Conservation (phyloP, 257 asterid genomes). For the Linaria vulgaris region DNA sequence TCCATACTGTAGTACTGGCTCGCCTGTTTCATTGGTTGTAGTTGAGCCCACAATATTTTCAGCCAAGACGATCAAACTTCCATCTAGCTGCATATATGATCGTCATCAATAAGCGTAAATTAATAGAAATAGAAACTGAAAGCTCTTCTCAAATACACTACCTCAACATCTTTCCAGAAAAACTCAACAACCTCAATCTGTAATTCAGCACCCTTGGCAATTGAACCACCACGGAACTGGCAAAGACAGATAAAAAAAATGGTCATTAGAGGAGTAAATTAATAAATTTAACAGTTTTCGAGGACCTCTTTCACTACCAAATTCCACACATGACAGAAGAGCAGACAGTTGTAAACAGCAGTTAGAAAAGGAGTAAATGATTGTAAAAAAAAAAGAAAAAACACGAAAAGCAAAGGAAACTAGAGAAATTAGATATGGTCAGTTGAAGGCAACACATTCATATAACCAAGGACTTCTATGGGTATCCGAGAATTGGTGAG, state of each 20-base stretch:
- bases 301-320: neutral
- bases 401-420: too few relatives aligned
- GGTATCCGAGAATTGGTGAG: slow-evolving; percentile 20
- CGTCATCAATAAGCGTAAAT: slow-evolving; percentile 28
- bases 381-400: neutral
- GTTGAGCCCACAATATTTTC: slow-evolving; percentile 78
- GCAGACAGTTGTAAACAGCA: neutral
- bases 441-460: slow-evolving; percentile 13
- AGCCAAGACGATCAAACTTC: slow-evolving; percentile 78
- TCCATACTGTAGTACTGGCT: slow-evolving; percentile 77
- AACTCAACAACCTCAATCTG: slow-evolving; percentile 92
- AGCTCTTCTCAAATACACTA: slow-evolving; percentile 32
- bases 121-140: slow-evolving; percentile 15
- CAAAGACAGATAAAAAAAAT: slow-evolving; percentile 26
- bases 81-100: slow-evolving; percentile 72
- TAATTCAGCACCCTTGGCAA: slow-evolving; percentile 84
- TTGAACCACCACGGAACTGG: slow-evolving; percentile 89
- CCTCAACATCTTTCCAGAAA: slow-evolving; percentile 92
- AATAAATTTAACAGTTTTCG: neutral
- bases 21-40: slow-evolving; percentile 45
- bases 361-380: neutral
- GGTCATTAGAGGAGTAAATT: slow-evolving; percentile 15
- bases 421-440: slow-evolving; percentile 24
- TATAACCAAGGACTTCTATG: slow-evolving; percentile 18
- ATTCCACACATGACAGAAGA: slow-evolving; percentile 17